Percentiles rank a stretch among this genome's conserved stretches.
phyloP scores from a whole-genome alignment of 306 rosid genomes.

The Sindora glabra region DNA sequence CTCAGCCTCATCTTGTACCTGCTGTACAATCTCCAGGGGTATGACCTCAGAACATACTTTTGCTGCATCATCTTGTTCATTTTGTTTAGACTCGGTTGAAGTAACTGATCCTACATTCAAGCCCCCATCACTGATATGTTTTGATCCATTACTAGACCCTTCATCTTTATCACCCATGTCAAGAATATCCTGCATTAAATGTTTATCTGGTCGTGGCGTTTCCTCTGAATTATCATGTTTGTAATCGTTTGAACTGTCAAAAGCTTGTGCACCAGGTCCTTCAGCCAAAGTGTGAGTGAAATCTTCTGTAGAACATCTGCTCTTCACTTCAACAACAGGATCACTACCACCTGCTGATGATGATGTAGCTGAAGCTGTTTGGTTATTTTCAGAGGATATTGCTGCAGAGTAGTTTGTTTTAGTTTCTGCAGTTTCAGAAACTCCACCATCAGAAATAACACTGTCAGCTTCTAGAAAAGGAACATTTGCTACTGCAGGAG shows the following conservation, averaged over 20 bases:
- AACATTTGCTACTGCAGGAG: constrained; percentile 24
- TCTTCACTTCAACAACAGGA: constrained; percentile 28
- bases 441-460: constrained; percentile 24
- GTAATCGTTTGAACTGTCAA: constrained; percentile 15
- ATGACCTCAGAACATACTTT: constrained; percentile 9
- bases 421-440: constrained; percentile 32
- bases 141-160: constrained; percentile 18
- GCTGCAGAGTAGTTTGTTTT: constrained; percentile 15
- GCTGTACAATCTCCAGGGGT: constrained; percentile 19
- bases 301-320: constrained; percentile 13
- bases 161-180: constrained; percentile 27
- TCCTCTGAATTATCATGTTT: constrained; percentile 20
- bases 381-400: constrained; percentile 18
- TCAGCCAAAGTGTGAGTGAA: constrained; percentile 28
- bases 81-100: constrained; percentile 17
- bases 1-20: constrained; percentile 27
- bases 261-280: constrained; percentile 23
- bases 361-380: constrained; percentile 14
- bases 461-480: constrained; percentile 33
- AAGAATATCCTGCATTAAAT: constrained; percentile 9
- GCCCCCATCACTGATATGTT: constrained; percentile 12
- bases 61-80: constrained; percentile 25
- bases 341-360: constrained; percentile 14
- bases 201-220: constrained; percentile 22
- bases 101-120: constrained; percentile 12